These are phyloP conservation scores for Nevesoporus exiguus DNA, from an alignment of 768 basidiomycete species.

Conservation along the genomic window DNA sequence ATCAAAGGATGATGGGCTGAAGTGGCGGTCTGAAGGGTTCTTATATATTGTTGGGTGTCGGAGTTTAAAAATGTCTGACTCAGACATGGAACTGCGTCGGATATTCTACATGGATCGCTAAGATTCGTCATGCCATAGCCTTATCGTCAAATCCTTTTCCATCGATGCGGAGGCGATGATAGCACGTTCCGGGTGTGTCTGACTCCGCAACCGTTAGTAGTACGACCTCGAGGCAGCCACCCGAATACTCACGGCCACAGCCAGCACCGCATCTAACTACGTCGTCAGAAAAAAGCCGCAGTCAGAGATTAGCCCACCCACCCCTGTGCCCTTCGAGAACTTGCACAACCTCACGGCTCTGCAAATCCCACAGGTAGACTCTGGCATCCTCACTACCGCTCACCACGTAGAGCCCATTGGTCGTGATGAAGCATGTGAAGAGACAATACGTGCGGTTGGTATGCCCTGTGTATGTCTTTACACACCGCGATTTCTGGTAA, in stretches of 20 bases:
- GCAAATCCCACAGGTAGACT: constrained; percentile 87
- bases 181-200: constrained; percentile 74
- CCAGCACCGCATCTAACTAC: constrained; percentile 58
- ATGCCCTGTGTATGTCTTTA: constrained; percentile 91
- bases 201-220: constrained; percentile 11
- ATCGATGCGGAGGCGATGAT: constrained; percentile 87
- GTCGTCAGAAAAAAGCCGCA: not conserved
- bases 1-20: not conserved
- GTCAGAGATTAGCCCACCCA: constrained; percentile 26
- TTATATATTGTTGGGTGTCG: constrained; percentile 16
- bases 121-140: constrained; percentile 65
- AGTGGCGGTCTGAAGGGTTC: not conserved
- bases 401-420: constrained; percentile 64
- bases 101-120: constrained; percentile 6
- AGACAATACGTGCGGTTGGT: constrained; percentile 83
- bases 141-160: constrained; percentile 84
- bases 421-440: constrained; percentile 60
- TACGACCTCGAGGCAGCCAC: not conserved
- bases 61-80: constrained; percentile 16
- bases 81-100: constrained; percentile 5
- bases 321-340: constrained; percentile 79
- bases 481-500: constrained; percentile 83
- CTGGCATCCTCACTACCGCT: constrained; percentile 91
- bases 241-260: constrained; percentile 59
- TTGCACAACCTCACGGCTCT: constrained; percentile 74